Evolutionary conservation across 2,329 filamentous ascomycete genomes (phyloP), one percentile per base, ranked within the genome.

Genomic region (Verticillium klebahnii): DNA sequence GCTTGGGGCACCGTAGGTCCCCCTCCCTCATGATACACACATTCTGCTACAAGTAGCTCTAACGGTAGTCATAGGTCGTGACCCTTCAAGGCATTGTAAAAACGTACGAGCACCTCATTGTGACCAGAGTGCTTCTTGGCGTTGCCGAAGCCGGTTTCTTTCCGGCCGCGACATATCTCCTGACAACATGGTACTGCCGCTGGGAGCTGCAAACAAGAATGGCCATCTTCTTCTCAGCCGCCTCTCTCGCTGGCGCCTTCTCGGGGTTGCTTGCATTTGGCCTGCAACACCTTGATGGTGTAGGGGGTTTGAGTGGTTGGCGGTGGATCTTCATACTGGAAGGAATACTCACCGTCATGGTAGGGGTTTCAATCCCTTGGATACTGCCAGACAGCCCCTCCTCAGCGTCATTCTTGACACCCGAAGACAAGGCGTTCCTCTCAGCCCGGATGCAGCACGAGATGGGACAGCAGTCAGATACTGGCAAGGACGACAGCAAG

Each of bases 261-360:
- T 85, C 86, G 57, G 85, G 85, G n/a, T 76, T 88, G 7, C 74
- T 89, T 17, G 86, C 85, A 2, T 82, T 81, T 36, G 86, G 79
- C 25, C 82, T 88, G 57, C 80, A 15, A 37, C 81, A 85, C 68
- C 85, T 88, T 81, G 68, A 78, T 1, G 82, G 82, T 2, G 67
- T 76, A 4, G 72, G 74, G 25, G 81, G 85, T 11, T 72, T 74
- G 58, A 61, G 74, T 11, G 89, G 89, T 1, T 93, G 91, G 91
- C 80, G 85, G 1, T 93, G 89, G 90, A 92, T 94, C 59, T 94
- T 94, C 72, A 89, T 93, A 62, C 76, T 92, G 3, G 88, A 90
- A 71, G 83, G 84, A 32, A 63, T 83, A n/a, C 67, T 78, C n/a
- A 84, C 81, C 5, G 70, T 84, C 5, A 1, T 79, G 32, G 75